Base-by-base conservation (phyloP, 202 grass and related monocot genomes). In the Cymbopogon flexuosus region DNA sequence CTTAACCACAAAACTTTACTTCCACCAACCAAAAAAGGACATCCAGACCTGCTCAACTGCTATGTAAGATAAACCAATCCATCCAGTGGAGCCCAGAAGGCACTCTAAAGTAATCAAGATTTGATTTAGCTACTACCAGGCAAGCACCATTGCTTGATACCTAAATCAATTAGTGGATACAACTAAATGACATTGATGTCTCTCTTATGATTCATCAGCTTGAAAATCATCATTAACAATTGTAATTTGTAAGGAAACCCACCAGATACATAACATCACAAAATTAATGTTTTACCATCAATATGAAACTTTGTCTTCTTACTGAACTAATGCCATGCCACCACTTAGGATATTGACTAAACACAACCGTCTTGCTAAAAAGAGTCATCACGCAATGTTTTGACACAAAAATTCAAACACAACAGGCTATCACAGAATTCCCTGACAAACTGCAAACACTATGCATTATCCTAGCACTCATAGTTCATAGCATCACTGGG, bases 11-110 rank as follows among this genome's bases (percentile, higher is more conserved):
- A 65, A 69, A 27, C 10, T 46, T 76, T 72, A 72, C 19, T 43
- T 74, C 42, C 51, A 46, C 78, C 81, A 68, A 81, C 70, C 15
- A 62, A 76, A 63, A 84, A 36, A 69, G 1, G 23, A 65, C 62
- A 65, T 9, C 2, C 70, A 67, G 69, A 61, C 62, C 8, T 52
- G 34, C 64, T 41, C 42, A 75, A 46, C 42, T 52, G 49, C 52
- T 68, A 54, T 11, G 27, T 56, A 23, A 56, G 43, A 68, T 19
- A 62, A 49, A 81, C 1, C 18, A 11, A 79, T 63, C 27, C 6
- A 79, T 63, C 27, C 6, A 39, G 6, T 56, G n/a, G 40, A 37
- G 10, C 8, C 31, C 27, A n/a, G 45, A 46, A 68, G 39, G 9
- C 23, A 42, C 3, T 37, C 9, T 14, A 51, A 68, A 14, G 15